Conservation (phyloP, 2,329 filamentous ascomycete species). For the Emmonsiellopsis sp. region DNA sequence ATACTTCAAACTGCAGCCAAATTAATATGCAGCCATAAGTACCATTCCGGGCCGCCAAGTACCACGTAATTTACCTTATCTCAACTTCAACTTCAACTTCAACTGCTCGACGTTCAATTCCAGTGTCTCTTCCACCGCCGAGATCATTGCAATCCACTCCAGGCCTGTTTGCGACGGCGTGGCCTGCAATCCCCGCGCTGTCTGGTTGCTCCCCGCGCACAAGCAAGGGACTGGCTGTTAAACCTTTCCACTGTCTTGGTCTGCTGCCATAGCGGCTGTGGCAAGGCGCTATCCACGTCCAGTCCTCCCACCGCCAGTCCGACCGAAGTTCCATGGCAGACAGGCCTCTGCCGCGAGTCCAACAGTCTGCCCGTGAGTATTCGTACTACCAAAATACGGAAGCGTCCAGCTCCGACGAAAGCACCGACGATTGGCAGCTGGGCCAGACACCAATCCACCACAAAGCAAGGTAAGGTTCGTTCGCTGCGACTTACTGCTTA, state of each 20-base stretch:
- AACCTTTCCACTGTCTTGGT: constrained; percentile 1
- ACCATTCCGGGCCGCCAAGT: background rate
- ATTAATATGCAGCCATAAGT: background rate
- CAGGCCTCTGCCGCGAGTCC: constrained; percentile 10
- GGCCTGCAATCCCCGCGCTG: background rate
- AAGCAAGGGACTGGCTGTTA: background rate
- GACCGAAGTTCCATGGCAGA: constrained; percentile 9
- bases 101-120: background rate
- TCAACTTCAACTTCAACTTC: background rate
- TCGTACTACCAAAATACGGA: constrained; percentile 12
- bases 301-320: constrained; percentile 5
- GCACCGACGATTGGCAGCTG: constrained; percentile 15
- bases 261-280: constrained; percentile 2
- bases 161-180: background rate
- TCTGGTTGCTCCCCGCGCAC: background rate
- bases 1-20: background rate
- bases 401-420: constrained; percentile 9
- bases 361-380: constrained; percentile 8
- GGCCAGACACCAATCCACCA: constrained; percentile 5
- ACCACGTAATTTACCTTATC: background rate
- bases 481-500: background rate
- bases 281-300: constrained; percentile 5
- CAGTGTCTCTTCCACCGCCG: background rate
- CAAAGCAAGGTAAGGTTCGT: constrained; percentile 7
- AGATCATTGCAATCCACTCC: too few species aligned